Percentiles rank a stretch among this genome's conserved stretches.
These are phyloP conservation scores for Caulochytrium protostelioides DNA, from an alignment of 371 early-diverging fungal genomes.

Conservation along the genomic window DNA sequence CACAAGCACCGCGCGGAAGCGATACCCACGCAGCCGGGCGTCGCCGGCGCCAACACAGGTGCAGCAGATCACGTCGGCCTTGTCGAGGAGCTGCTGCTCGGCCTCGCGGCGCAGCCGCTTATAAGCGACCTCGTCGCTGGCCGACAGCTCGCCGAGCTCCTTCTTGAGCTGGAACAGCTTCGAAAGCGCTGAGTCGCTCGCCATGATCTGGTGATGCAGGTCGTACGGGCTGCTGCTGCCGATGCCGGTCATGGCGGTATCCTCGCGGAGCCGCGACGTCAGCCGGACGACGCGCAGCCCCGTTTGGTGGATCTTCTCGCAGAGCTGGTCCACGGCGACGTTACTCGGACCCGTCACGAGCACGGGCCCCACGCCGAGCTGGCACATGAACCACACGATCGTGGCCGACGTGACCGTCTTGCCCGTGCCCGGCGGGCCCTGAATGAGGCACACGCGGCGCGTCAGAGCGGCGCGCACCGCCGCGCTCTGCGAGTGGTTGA, in stretches of 20 bases:
- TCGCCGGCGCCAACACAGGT: slow-evolving; percentile 97
- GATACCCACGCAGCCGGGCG: slow-evolving; percentile 60
- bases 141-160: slow-evolving; percentile 65
- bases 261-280: slow-evolving; percentile 83
- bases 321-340: slow-evolving; percentile 96
- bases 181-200: slow-evolving; percentile 81
- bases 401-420: slow-evolving; percentile 96
- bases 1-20: slow-evolving; percentile 83
- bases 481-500: slow-evolving; percentile 92
- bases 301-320: slow-evolving; percentile 86
- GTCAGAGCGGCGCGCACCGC: slow-evolving; percentile 81
- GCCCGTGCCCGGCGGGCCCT: slow-evolving; percentile 95
- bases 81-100: slow-evolving; percentile 71
- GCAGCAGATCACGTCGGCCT: slow-evolving; percentile 92
- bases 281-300: slow-evolving; percentile 90
- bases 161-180: slow-evolving; percentile 69
- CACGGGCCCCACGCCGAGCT: slow-evolving; percentile 70
- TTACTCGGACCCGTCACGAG: slow-evolving; percentile 97
- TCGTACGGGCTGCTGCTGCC: no score
- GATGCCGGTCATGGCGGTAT: slow-evolving; percentile 66
- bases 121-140: slow-evolving; percentile 64
- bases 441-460: slow-evolving; percentile 83
- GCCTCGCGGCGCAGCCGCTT: slow-evolving; percentile 50
- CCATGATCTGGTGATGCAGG: slow-evolving; percentile 85
- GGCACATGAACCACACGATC: slow-evolving; percentile 89